These are phyloP conservation scores for Pterocarpus santalinus DNA, from an alignment of 306 rosid species.

Conservation along the genomic window DNA sequence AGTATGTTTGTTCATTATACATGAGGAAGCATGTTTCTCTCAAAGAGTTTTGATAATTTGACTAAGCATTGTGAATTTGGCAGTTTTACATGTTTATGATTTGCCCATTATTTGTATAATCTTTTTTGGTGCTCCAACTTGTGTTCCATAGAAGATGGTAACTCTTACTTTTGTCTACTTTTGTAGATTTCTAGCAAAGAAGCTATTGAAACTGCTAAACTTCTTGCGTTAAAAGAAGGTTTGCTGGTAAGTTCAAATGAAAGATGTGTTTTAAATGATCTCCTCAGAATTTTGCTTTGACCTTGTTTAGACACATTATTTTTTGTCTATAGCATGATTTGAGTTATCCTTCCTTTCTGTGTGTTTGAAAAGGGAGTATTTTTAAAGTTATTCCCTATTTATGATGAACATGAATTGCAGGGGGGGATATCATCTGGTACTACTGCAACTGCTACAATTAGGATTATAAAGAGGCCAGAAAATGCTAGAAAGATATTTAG, in stretches of 20 bases:
- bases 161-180: constrained; percentile 16
- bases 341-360: constrained; percentile 5
- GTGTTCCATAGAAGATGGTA: not conserved
- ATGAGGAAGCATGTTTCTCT: not conserved
- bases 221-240: constrained; percentile 90
- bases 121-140: not conserved
- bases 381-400: constrained; percentile 24
- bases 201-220: constrained; percentile 87
- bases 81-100: not conserved
- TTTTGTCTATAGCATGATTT: not conserved
- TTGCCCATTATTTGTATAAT: not conserved
- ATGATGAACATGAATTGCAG: constrained; percentile 54
- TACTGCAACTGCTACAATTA: constrained; percentile 87
- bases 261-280: constrained; percentile 33
- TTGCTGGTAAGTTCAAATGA: constrained; percentile 62
- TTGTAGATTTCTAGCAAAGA: constrained; percentile 90
- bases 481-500: constrained; percentile 68
- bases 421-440: constrained; percentile 98
- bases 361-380: not conserved
- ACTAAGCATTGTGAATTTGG: constrained; percentile 5
- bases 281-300: constrained; percentile 5
- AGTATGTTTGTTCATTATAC: not conserved
- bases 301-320: not conserved
- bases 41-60: constrained; percentile 8
- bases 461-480: constrained; percentile 83